phyloP scores from a whole-genome alignment of 257 asterid genomes.

The Scutellaria barbata region DNA sequence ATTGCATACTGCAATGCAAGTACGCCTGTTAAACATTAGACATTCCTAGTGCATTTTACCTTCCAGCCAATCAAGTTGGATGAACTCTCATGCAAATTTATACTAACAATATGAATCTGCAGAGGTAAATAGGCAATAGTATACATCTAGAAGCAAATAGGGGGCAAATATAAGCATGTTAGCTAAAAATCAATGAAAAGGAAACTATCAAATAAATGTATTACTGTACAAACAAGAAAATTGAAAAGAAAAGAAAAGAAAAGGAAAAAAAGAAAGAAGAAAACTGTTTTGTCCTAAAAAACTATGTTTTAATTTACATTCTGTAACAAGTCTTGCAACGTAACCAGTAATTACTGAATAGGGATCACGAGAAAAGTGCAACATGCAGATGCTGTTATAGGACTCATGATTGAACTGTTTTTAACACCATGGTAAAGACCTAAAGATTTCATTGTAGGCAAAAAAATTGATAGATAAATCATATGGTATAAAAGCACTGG shows the following conservation, averaged over 20 bases:
- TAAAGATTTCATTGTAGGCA: conserved; percentile 13
- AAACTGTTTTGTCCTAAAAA: neutral
- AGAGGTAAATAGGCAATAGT: neutral
- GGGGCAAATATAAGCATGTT: neutral
- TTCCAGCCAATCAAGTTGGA: neutral
- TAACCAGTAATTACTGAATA: conserved; percentile 1
- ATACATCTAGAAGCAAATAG: neutral
- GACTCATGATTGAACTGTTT: neutral
- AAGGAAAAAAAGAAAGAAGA: neutral
- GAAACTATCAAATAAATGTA: neutral
- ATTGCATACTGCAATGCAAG: neutral
- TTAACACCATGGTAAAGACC: neutral
- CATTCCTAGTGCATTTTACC: neutral
- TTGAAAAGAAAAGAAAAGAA: neutral
- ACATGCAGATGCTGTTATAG: conserved; percentile 29
- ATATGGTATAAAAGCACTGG: neutral
- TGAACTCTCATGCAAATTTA: neutral
- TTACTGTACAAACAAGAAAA: neutral
- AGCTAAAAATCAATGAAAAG: neutral
- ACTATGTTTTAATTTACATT: conserved; percentile 6
- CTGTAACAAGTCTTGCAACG: conserved; percentile 7
- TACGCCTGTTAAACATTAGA: neutral
- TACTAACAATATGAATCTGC: conserved; percentile 2
- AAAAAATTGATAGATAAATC: neutral
- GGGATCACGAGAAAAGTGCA: conserved; percentile 4